Evolutionary conservation across 768 basidiomycete species (phyloP).

Genomic region (Leucocoprinus birnbaumii): DNA sequence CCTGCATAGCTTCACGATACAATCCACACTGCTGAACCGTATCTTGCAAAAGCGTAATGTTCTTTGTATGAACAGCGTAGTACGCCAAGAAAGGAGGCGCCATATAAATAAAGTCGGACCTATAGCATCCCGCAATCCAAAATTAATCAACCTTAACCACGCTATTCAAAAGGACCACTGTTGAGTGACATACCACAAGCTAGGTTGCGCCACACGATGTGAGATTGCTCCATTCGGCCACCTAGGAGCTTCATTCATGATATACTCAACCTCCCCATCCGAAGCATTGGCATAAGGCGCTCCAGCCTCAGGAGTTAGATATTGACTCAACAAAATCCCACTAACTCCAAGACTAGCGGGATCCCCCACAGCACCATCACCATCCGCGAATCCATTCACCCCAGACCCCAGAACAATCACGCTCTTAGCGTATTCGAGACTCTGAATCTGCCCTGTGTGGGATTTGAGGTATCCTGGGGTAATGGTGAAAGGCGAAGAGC

Average conservation of each 20-base stretch:
- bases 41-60: conserved; percentile 31
- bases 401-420: conserved; percentile 34
- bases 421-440: conserved; percentile 35
- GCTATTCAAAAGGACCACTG: neutral
- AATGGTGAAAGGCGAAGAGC: conserved; percentile 28
- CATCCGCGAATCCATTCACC: conserved; percentile 30
- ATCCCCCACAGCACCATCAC: conserved; percentile 42
- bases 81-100: conserved; percentile 49
- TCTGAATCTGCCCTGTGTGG: conserved; percentile 15
- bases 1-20: conserved; percentile 35
- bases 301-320: conserved; percentile 13
- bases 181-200: conserved; percentile 35
- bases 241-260: conserved; percentile 33
- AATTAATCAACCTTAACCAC: neutral
- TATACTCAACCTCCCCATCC: conserved; percentile 25
- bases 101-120: conserved; percentile 53
- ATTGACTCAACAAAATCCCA: conserved; percentile 40
- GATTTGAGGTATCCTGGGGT: conserved; percentile 20
- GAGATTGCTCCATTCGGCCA: conserved; percentile 44
- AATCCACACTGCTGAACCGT: conserved; percentile 35
- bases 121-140: conserved; percentile 19
- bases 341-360: conserved; percentile 47
- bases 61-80: conserved; percentile 35
- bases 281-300: conserved; percentile 30
- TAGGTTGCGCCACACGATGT: conserved; percentile 33